These are phyloP conservation scores for Helenozyma baotianmanensis DNA, from an alignment of 805 yeast genomes.

Conservation along the genomic window DNA sequence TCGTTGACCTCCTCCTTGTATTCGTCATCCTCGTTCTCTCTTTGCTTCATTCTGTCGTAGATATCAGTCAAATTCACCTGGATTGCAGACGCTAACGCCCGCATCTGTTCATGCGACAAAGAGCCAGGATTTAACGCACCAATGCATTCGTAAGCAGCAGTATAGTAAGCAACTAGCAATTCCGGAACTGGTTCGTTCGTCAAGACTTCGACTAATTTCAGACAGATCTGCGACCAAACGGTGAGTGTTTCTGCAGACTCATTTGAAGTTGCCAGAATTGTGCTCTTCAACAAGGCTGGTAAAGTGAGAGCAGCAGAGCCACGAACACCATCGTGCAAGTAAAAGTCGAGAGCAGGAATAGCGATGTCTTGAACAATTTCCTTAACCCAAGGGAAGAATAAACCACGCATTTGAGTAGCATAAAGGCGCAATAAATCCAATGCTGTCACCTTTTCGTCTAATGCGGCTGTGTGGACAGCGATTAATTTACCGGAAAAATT, in stretches of 20 bases:
- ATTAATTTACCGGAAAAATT: conserved; percentile 87
- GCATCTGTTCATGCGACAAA: conserved; percentile 51
- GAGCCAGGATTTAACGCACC: conserved; percentile 63
- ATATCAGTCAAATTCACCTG: conserved; percentile 60
- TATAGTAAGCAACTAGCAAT: conserved; percentile 71
- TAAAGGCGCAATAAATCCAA: conserved; percentile 83
- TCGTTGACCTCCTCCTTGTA: conserved; percentile 82
- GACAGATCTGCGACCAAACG: conserved; percentile 68
- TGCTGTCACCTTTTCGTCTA: conserved; percentile 91
- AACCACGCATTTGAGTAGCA: conserved; percentile 77
- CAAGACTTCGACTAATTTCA: conserved; percentile 63
- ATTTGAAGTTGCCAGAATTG: conserved; percentile 51
- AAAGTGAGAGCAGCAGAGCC: conserved; percentile 83
- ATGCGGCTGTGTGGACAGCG: conserved; percentile 90
- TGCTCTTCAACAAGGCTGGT: conserved; percentile 68
- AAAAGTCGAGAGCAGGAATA: conserved; percentile 85
- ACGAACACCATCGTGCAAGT: conserved; percentile 90
- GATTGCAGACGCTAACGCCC: conserved; percentile 54
- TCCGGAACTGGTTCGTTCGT: conserved; percentile 81
- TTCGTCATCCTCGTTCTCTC: conserved; percentile 77
- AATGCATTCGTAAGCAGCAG: conserved; percentile 62
- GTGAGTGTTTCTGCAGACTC: conserved; percentile 57
- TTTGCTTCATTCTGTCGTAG: conserved; percentile 62
- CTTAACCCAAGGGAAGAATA: conserved; percentile 76
- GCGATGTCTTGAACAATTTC: conserved; percentile 76